Base-by-base conservation (phyloP, 305 asterid species). In the Fraxinus latifolia region DNA sequence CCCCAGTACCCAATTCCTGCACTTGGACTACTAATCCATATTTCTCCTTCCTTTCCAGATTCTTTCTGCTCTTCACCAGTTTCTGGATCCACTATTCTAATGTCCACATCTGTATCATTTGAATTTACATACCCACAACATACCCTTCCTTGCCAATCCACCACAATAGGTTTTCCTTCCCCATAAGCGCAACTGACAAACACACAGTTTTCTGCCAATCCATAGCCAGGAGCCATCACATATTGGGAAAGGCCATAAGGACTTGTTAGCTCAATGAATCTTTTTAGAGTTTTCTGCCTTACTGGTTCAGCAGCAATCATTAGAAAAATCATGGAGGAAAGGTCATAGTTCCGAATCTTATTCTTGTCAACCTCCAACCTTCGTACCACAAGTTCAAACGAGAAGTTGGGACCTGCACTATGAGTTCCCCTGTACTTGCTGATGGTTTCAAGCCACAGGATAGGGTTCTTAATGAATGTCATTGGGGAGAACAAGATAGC, bases 251-350 rank as follows among this genome's bases (percentile, higher is more conserved):
- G 95, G 62, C 97, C 97, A 3, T 88, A 87, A 5, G 94, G 90
- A 37, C 76, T 19, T 1, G 93, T 86, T 32, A 93, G 90, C 87
- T 90, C 94, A 62, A 92, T 60, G 77, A 93, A 93, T 77, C 91
- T 88, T 68, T 81, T 92, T 39, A 93, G 72, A 21, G 97, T 92
- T 83, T 81, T 89, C 74, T 88, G 94, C 67, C 97, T 89, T n/a
- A 93, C 95, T 4, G 97, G 97, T 78, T 93, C 97, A 82, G 97
- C 97, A 74, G 94, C 97, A 60, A 92, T 85, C 97, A 93, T 93
- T 39, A 93, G 90, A 72, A 93, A 93, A 5, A 72, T 77, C 91
- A 93, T 84, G 72, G 95, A 87, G 19, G 97, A 91, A 82, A 93
- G 94, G 83, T 93, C 90, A 79, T 83, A 93, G 27, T 23, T 84